A percentile compares a stretch with the other conserved stretches of the same genome.
These are phyloP conservation scores for Bacidia gigantensis DNA, from an alignment of 495 filamentous ascomycete species.

Conservation along the genomic window DNA sequence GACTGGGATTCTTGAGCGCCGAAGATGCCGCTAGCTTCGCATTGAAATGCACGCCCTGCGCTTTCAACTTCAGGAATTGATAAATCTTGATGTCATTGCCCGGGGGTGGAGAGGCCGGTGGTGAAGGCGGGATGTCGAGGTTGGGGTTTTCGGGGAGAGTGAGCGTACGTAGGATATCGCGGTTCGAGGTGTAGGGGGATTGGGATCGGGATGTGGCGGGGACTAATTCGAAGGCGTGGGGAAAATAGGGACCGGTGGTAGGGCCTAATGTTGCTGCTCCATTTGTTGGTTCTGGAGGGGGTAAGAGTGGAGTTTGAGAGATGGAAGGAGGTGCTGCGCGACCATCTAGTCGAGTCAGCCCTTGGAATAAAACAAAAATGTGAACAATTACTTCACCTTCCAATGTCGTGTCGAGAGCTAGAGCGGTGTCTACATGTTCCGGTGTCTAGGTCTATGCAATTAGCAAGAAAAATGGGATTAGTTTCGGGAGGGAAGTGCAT, in stretches of 20 bases:
- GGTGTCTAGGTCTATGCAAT: constrained; percentile 4
- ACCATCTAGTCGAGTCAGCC: constrained; percentile 35
- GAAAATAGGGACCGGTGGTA: background rate
- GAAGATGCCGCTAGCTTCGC: constrained; percentile 55
- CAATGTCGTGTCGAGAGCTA: background rate
- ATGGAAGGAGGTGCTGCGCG: too few relatives aligned
- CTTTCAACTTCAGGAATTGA: constrained; percentile 75
- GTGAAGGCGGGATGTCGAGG: constrained; percentile 72
- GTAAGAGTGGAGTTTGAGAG: too few relatives aligned
- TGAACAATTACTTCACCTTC: background rate
- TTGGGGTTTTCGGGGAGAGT: constrained; percentile 74
- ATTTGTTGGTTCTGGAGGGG: constrained; percentile 25
- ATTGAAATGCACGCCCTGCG: constrained; percentile 83
- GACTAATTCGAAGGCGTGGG: background rate
- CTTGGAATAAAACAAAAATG: constrained; percentile 7
- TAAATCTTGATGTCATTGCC: constrained; percentile 58
- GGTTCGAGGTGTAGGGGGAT: constrained; percentile 57
- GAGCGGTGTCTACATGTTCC: background rate
- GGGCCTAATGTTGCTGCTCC: background rate
- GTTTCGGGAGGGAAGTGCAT: background rate
- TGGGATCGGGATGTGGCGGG: background rate
- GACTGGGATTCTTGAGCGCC: constrained; percentile 65
- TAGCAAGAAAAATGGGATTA: background rate
- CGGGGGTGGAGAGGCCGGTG: constrained; percentile 57
- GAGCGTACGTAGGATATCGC: constrained; percentile 57